A percentile compares a stretch with the other conserved stretches of the same genome.
These are phyloP conservation scores for Tolypocladium inflatum DNA, from an alignment of 2,329 filamentous ascomycete species.

Conservation along the genomic window DNA sequence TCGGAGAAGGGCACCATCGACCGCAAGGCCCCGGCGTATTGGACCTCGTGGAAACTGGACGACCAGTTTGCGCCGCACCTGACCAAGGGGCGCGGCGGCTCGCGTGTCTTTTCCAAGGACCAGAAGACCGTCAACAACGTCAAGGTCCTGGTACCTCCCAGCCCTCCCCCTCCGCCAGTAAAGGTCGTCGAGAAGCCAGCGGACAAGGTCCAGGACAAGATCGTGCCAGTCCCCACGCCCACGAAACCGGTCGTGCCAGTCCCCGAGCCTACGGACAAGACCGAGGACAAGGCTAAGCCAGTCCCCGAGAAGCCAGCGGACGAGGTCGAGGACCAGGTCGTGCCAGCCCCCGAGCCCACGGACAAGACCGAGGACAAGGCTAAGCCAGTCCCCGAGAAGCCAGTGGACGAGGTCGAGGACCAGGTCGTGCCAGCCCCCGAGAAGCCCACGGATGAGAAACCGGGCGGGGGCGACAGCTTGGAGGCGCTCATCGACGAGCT, in stretches of 20 bases:
- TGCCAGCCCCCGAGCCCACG: neutral
- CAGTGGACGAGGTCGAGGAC: neutral
- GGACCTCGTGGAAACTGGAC: too few species aligned
- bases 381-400: neutral
- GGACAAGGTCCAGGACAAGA: neutral
- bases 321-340: neutral
- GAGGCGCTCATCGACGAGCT: too few species aligned
- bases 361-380: neutral
- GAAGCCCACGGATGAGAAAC: neutral
- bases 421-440: neutral
- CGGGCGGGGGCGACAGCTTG: too few species aligned
- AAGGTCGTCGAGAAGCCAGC: too few species aligned
- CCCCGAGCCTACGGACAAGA: neutral
- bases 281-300: neutral
- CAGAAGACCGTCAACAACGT: neutral
- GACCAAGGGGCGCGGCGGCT: neutral
- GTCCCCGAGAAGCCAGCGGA: neutral
- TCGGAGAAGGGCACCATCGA: neutral
- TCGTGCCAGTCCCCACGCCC: neutral
- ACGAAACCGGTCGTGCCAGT: neutral
- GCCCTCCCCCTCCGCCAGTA: neutral
- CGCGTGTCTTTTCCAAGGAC: neutral
- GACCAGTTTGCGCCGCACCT: neutral
- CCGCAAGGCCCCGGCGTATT: neutral
- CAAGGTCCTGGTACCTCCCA: neutral